These are phyloP conservation scores for Xylariaceae sp. DNA, from an alignment of 2,329 filamentous ascomycete genomes.

Conservation along the genomic window DNA sequence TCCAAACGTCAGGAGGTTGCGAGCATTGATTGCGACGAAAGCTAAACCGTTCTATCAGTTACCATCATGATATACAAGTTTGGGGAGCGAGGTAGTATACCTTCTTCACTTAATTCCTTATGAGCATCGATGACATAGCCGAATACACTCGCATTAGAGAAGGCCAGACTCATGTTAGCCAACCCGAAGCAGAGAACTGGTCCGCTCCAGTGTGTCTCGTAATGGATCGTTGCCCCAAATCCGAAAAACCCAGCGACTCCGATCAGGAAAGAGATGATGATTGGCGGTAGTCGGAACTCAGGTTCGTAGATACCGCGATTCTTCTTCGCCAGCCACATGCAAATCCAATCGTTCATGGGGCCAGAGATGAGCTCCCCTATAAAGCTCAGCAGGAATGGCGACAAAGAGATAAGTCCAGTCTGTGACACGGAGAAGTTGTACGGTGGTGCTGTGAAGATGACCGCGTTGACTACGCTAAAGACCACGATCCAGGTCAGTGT, in stretches of 20 bases:
- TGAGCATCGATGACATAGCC: conserved; percentile 59
- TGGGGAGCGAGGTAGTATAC: conserved; percentile 26
- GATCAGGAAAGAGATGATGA: conserved; percentile 49
- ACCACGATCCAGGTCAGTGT: conserved; percentile 50
- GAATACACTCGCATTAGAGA: conserved; percentile 55
- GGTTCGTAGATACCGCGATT: conserved; percentile 62
- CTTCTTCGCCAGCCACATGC: conserved; percentile 53
- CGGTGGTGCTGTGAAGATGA: conserved; percentile 56
- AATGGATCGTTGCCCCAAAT: conserved; percentile 53
- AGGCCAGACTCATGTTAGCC: conserved; percentile 56
- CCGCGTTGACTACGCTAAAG: conserved; percentile 55
- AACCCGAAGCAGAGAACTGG: conserved; percentile 56
- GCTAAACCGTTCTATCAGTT: conserved; percentile 37
- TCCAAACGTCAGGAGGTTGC: conserved; percentile 55
- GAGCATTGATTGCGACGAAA: conserved; percentile 58
- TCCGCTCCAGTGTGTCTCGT: conserved; percentile 54
- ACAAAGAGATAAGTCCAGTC: conserved; percentile 58
- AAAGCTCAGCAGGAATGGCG: conserved; percentile 55
- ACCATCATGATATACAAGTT: background rate
- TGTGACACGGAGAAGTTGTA: conserved; percentile 59
- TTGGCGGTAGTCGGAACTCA: conserved; percentile 54
- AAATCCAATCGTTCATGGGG: conserved; percentile 54
- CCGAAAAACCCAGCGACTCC: conserved; percentile 55
- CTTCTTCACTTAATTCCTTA: conserved; percentile 53
- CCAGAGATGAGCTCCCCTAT: conserved; percentile 54